phyloP scores from a whole-genome alignment of 192 early-diverging fungal genomes.

The Umbelopsis isabellina region DNA sequence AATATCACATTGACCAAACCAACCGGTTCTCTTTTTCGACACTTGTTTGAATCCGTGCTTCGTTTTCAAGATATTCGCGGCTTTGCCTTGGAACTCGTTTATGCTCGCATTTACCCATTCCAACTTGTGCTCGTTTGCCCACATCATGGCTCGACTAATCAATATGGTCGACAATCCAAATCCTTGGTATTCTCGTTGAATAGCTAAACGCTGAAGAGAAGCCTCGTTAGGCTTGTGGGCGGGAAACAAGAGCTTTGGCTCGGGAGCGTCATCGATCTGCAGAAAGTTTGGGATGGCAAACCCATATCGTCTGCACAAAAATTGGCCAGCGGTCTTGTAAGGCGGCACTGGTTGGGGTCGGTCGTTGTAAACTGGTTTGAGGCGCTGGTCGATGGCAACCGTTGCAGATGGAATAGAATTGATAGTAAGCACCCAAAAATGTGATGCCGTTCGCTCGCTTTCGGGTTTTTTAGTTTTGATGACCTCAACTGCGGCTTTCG shows the following conservation, averaged over 20 bases:
- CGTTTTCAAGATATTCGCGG: conserved; percentile 18
- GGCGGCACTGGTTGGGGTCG: not conserved
- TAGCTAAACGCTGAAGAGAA: conserved; percentile 30
- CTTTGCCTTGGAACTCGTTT: conserved; percentile 25
- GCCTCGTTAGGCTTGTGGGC: conserved; percentile 31
- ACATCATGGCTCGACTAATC: conserved; percentile 31
- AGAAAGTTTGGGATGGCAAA: conserved; percentile 9
- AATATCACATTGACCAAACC: conserved; percentile 26
- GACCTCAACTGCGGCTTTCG: conserved; percentile 27
- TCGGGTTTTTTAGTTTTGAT: conserved; percentile 15
- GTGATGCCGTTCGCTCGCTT: conserved; percentile 23
- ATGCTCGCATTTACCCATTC: conserved; percentile 28
- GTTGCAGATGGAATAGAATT: conserved; percentile 31
- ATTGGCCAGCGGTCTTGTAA: conserved; percentile 20
- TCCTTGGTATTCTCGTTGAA: conserved; percentile 31
- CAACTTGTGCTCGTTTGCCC: conserved; percentile 32
- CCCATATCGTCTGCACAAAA: conserved; percentile 10
- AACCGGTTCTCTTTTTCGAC: conserved; percentile 10
- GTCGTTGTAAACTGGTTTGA: conserved; percentile 21
- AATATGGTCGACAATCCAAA: conserved; percentile 34
- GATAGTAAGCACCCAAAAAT: conserved; percentile 42
- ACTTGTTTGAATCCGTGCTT: conserved; percentile 22
- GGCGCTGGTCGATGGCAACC: conserved; percentile 35
- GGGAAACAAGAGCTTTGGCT: not conserved
- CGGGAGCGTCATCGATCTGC: not conserved